Evolutionary conservation across 2,329 filamentous ascomycete species (phyloP), one percentile per base, ranked within the genome.

Genomic region (Apiospora aurea): DNA sequence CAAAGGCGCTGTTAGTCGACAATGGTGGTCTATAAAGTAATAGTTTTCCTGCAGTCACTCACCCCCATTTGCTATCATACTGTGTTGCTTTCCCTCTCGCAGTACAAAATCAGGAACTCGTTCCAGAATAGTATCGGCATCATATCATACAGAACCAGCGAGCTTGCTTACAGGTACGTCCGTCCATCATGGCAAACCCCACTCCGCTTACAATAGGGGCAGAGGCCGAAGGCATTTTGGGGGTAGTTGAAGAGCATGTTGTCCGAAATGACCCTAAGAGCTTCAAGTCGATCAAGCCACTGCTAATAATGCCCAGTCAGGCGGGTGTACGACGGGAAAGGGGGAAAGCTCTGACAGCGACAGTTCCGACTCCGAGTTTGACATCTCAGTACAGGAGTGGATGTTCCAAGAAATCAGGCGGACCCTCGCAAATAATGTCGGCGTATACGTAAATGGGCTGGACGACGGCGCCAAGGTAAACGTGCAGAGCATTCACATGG

Each of bases 191-290:
- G 29, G 29, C 57, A 10, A 24, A 24, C 34, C 8, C 21, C 18
- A 64, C 57, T 11, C 57, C 57, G 10, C 57, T 64, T 8, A 64
- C 57, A 7, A 64, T 64, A 64, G 57, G 57, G 10, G 57, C 34
- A 14, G 57, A 64, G 57, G 34, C 34, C 6, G 57, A 64, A n/a
- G 57, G 57, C 1, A 10, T 64, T 18, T 6, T 64, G 34, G 18
- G 29, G 10, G 57, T 41, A 11, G 34, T 64, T 13, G 57, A 51
- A 11, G 49, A 26, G 10, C 49, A 51, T 10, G 5, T 24, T 14
- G 8, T 26, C 2, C 0, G 10, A 14, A 51, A 24, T 5, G 8
- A 7, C 47, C 8, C 47, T 1, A n/a, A 4, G n/a, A 24, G 21
- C 10, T 14, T 51, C n/a, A 10, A 24, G n/a, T 21, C 3, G 49